A percentile compares a stretch with the other conserved stretches of the same genome.
These are phyloP conservation scores for Groenewaldozyma sp. DNA, from an alignment of 1,139 yeast genomes.

Conservation along the genomic window DNA sequence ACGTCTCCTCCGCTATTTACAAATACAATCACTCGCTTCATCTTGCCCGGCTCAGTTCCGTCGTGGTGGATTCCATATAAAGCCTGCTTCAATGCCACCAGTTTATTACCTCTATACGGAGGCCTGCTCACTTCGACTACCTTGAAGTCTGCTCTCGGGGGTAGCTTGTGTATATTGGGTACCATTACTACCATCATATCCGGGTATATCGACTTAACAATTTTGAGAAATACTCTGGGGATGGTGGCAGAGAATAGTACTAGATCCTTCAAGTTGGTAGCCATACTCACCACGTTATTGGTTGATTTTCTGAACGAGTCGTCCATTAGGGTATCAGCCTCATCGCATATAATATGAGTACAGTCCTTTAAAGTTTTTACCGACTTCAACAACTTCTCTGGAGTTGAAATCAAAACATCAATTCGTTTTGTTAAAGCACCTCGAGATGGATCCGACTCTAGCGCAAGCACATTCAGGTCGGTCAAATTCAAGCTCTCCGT, in stretches of 20 bases:
- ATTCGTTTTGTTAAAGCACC: constrained; percentile 26
- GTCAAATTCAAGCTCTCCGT: constrained; percentile 2
- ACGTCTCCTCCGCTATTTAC: constrained; percentile 70
- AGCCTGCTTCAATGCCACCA: constrained; percentile 80
- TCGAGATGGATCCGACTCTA: constrained; percentile 2
- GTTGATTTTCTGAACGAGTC: constrained; percentile 70
- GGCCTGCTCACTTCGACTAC: constrained; percentile 73
- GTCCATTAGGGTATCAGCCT: constrained; percentile 90
- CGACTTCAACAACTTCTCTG: constrained; percentile 32
- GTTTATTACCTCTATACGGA: constrained; percentile 67
- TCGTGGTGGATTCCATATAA: constrained; percentile 78
- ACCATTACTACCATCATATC: constrained; percentile 62
- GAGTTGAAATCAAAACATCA: constrained; percentile 80
- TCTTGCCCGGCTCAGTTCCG: constrained; percentile 66
- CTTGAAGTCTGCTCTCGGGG: constrained; percentile 60
- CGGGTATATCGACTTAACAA: constrained; percentile 56
- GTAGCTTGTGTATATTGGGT: constrained; percentile 75
- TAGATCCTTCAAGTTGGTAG: constrained; percentile 51
- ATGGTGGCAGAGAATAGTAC: constrained; percentile 87
- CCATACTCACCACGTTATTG: constrained; percentile 42
- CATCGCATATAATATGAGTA: constrained; percentile 72
- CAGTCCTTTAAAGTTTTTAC: constrained; percentile 22
- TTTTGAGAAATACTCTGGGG: constrained; percentile 64
- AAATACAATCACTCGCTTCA: constrained; percentile 78
- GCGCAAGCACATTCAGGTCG: constrained; percentile 7